phyloP scores from a whole-genome alignment of 805 yeast species.

The Peterozyma toletana region DNA sequence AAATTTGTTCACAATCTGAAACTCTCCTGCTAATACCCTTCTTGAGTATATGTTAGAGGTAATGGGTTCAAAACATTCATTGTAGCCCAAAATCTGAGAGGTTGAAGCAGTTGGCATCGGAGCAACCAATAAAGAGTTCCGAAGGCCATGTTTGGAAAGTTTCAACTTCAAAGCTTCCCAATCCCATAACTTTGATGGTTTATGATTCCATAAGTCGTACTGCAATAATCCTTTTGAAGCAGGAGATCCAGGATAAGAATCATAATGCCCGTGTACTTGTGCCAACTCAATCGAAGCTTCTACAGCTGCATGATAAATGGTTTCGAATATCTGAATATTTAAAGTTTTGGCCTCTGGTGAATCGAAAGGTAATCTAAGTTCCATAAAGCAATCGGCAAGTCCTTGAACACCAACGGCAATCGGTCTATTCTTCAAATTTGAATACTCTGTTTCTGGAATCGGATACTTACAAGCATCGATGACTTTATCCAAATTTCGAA shows the following conservation, averaged over 20 bases:
- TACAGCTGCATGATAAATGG: constrained; percentile 53
- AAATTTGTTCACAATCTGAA: constrained; percentile 56
- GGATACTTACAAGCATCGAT: constrained; percentile 53
- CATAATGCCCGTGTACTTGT: constrained; percentile 40
- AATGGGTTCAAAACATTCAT: constrained; percentile 58
- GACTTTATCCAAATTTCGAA: constrained; percentile 48
- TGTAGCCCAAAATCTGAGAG: constrained; percentile 54
- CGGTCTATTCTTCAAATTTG: constrained; percentile 54
- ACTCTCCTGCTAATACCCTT: constrained; percentile 58
- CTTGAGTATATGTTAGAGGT: constrained; percentile 57
- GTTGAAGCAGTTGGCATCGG: constrained; percentile 69
- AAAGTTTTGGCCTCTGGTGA: constrained; percentile 49
- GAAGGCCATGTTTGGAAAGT: constrained; percentile 41
- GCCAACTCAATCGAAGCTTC: constrained; percentile 54
- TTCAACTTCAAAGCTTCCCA: constrained; percentile 49
- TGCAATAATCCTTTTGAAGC: constrained; percentile 52
- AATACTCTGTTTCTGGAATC: constrained; percentile 43
- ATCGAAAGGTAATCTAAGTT: constrained; percentile 49
- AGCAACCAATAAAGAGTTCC: constrained; percentile 55
- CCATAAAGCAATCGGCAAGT: constrained; percentile 52
- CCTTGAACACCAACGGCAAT: constrained; percentile 62
- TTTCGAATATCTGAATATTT: constrained; percentile 54
- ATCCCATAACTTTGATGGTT: constrained; percentile 51
- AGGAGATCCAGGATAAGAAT: constrained; percentile 48
- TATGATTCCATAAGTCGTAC: constrained; percentile 51